These are phyloP conservation scores for Populus trichocarpa DNA, from an alignment of 441 rosid species.

Conservation along the genomic window DNA sequence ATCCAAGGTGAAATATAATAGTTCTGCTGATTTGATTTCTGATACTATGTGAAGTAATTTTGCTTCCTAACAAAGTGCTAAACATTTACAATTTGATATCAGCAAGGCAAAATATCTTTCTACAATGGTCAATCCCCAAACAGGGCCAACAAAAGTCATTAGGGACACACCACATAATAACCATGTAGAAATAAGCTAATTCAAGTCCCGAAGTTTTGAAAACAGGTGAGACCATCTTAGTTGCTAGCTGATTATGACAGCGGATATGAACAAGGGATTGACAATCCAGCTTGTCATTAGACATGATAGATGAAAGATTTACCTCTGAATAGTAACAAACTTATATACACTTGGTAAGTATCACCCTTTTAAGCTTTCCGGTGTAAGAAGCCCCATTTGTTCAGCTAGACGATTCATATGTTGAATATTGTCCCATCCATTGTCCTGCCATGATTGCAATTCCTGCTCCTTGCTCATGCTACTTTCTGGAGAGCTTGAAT, in stretches of 20 bases:
- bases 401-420: conserved; percentile 66
- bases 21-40: neutral
- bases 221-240: neutral
- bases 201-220: neutral
- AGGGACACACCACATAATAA: neutral
- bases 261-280: neutral
- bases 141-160: neutral
- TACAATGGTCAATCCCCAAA: conserved; percentile 1
- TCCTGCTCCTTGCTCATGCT: conserved; percentile 34
- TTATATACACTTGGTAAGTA: conserved; percentile 8
- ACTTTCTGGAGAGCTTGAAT: conserved; percentile 28
- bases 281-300: conserved; percentile 11
- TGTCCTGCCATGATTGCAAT: conserved; percentile 24
- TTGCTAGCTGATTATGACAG: neutral
- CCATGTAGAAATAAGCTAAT: neutral
- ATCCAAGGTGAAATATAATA: neutral
- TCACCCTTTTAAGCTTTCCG: conserved; percentile 43
- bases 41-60: neutral
- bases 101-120: neutral
- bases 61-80: neutral
- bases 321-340: conserved; percentile 26
- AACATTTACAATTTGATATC: neutral
- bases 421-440: conserved; percentile 43
- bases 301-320: conserved; percentile 13
- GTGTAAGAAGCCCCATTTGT: conserved; percentile 72